phyloP scores from a whole-genome alignment of 2,329 filamentous ascomycete genomes.

The Scedosporium boydii region DNA sequence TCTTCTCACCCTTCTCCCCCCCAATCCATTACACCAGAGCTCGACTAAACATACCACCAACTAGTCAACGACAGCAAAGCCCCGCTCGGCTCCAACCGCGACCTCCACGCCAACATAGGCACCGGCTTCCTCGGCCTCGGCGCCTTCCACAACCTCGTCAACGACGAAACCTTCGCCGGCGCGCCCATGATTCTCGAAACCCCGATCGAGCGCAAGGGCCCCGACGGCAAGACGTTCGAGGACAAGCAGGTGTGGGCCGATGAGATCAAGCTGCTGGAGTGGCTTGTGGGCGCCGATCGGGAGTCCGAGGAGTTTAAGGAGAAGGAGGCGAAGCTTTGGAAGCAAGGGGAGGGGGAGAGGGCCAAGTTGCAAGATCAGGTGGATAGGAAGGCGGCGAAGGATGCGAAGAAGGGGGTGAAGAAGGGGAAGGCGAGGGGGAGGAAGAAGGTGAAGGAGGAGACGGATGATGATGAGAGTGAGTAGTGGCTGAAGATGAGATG shows the following conservation, averaged over 20 bases:
- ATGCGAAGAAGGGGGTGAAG: conserved; percentile 15
- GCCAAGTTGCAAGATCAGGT: conserved; percentile 69
- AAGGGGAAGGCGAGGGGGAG: conserved; percentile 11
- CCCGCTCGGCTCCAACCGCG: conserved; percentile 69
- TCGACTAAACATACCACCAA: conserved; percentile 4
- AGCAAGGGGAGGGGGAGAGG: conserved; percentile 60
- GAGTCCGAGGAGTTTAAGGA: conserved; percentile 62
- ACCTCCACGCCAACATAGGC: conserved; percentile 93
- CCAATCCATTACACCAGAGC: not conserved
- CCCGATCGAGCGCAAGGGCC: conserved; percentile 67
- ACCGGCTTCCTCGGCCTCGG: conserved; percentile 86
- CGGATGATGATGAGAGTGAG: conserved; percentile 2
- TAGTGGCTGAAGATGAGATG: not conserved
- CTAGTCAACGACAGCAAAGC: conserved; percentile 89
- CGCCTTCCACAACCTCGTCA: conserved; percentile 87
- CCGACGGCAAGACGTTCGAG: conserved; percentile 58
- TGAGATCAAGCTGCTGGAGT: conserved; percentile 92
- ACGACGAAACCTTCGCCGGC: conserved; percentile 63
- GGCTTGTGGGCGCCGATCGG: conserved; percentile 72
- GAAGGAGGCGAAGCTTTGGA: conserved; percentile 56
- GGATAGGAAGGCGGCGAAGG: conserved; percentile 54
- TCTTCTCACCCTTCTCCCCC: not conserved
- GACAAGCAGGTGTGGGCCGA: conserved; percentile 81
- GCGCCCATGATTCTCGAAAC: conserved; percentile 93
- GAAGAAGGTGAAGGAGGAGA: conserved; percentile 2